phyloP scores from a whole-genome alignment of 1,284 basidiomycete genomes.

The Psilocybe mexicana region DNA sequence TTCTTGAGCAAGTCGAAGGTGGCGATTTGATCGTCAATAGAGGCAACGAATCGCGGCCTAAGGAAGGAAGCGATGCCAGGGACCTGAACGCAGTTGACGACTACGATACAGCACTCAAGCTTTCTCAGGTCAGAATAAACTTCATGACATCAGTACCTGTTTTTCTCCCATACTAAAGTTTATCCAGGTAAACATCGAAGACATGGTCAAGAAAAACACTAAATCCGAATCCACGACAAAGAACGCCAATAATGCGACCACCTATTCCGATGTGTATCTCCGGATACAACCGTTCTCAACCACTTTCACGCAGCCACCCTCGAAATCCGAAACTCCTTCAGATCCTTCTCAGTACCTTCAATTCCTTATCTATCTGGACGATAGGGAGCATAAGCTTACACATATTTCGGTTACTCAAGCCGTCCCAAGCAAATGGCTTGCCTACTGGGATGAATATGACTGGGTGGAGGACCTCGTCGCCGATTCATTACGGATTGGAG shows the following conservation, averaged over 20 bases:
- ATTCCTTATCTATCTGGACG: conserved; percentile 82
- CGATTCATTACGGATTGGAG: conserved; percentile 77
- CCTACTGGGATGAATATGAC: conserved; percentile 87
- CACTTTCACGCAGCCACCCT: conserved; percentile 47
- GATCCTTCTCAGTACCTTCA: conserved; percentile 63
- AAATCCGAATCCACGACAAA: conserved; percentile 39
- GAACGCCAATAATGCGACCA: conserved; percentile 66
- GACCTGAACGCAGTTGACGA: conserved; percentile 85
- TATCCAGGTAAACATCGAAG: conserved; percentile 74
- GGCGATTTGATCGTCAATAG: conserved; percentile 89
- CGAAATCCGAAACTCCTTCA: conserved; percentile 24
- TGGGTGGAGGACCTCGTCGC: conserved; percentile 96
- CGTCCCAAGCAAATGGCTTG: conserved; percentile 80
- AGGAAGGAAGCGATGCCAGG: conserved; percentile 50
- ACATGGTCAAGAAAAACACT: conserved; percentile 65
- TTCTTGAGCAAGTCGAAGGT: conserved; percentile 93
- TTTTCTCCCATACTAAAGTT: conserved; percentile 5
- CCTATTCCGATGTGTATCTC: conserved; percentile 89
- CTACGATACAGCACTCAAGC: conserved; percentile 79
- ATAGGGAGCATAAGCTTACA: conserved; percentile 77
- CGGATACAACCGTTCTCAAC: conserved; percentile 88
- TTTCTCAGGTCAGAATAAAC: conserved; percentile 62
- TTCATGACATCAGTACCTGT: background rate
- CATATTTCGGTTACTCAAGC: conserved; percentile 81
- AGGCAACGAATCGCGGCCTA: conserved; percentile 74